Conservation (phyloP, 352 stramenopile species). For the Blastocystis sp. region DNA sequence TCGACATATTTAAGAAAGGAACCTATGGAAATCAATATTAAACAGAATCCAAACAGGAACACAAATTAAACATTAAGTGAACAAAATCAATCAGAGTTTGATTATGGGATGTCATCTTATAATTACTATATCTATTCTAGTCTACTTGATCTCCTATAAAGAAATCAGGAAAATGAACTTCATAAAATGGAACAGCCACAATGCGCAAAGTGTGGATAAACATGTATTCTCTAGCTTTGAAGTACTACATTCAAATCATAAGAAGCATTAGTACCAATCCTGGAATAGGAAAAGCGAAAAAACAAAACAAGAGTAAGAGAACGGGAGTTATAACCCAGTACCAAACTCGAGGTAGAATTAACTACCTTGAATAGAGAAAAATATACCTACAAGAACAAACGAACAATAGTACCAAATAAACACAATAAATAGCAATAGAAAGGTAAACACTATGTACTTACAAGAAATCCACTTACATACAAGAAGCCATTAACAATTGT, state of each 20-base stretch:
- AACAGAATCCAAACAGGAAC: background rate
- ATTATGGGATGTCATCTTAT: conserved; percentile 48
- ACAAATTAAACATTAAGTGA: conserved; percentile 5
- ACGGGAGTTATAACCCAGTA: conserved; percentile 2
- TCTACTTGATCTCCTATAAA: conserved; percentile 46
- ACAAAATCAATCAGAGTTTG: conserved; percentile 51
- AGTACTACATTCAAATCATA: background rate
- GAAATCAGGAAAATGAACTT: conserved; percentile 53
- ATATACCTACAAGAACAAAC: background rate
- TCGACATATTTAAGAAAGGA: conserved; percentile 20
- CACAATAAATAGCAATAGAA: background rate
- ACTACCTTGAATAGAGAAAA: background rate
- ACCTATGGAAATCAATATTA: background rate
- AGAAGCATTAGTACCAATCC: background rate
- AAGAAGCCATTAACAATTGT: conserved; percentile 29
- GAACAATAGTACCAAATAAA: conserved; percentile 33
- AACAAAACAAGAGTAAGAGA: background rate
- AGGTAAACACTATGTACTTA: conserved; percentile 7
- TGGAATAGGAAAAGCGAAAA: conserved; percentile 13
- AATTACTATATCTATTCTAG: background rate
- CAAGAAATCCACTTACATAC: background rate
- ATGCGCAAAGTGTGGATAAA: conserved; percentile 22
- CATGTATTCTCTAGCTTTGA: background rate
- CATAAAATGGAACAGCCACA: conserved; percentile 31
- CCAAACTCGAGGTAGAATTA: background rate